A percentile compares a stretch with the other conserved stretches of the same genome.
Conservation (phyloP, 352 stramenopile genomes). For the Halophytophthora batemanensis region DNA sequence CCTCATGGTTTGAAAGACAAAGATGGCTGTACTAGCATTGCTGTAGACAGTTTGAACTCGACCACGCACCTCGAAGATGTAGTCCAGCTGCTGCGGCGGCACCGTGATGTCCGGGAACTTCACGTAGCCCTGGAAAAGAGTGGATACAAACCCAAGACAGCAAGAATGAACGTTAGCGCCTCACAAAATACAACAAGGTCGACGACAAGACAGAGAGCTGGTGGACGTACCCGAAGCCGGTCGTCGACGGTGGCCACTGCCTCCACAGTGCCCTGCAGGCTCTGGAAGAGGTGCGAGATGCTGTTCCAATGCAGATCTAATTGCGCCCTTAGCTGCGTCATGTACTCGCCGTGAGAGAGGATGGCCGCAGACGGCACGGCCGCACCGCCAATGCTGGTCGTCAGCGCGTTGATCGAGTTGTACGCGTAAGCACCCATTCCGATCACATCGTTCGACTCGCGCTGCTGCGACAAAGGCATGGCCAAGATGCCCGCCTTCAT, state of each 20-base stretch:
- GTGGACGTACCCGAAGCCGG: conserved; percentile 53
- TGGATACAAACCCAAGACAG: background rate
- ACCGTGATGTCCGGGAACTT: conserved; percentile 69
- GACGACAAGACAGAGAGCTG: background rate
- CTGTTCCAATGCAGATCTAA: conserved; percentile 87
- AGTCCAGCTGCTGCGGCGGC: conserved; percentile 76
- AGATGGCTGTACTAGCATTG: background rate
- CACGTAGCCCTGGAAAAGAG: conserved; percentile 48
- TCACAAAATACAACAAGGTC: background rate
- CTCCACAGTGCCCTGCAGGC: conserved; percentile 69
- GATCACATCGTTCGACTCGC: conserved; percentile 66
- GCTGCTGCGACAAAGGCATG: conserved; percentile 72
- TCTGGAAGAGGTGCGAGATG: conserved; percentile 79
- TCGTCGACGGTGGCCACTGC: conserved; percentile 56
- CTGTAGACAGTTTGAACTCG: background rate
- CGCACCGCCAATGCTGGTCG: conserved; percentile 60
- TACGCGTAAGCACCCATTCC: conserved; percentile 68
- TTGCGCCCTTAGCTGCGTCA: conserved; percentile 82
- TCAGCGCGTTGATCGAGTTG: conserved; percentile 81
- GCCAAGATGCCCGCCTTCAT: conserved; percentile 79
- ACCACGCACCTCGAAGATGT: conserved; percentile 83
- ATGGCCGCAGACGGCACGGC: conserved; percentile 65
- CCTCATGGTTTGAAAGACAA: too few relatives aligned
- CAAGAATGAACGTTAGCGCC: conserved; percentile 5
- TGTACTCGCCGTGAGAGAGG: conserved; percentile 82